Base-by-base conservation (phyloP, 495 filamentous ascomycete genomes). In the Opeltia flavorubescens region DNA sequence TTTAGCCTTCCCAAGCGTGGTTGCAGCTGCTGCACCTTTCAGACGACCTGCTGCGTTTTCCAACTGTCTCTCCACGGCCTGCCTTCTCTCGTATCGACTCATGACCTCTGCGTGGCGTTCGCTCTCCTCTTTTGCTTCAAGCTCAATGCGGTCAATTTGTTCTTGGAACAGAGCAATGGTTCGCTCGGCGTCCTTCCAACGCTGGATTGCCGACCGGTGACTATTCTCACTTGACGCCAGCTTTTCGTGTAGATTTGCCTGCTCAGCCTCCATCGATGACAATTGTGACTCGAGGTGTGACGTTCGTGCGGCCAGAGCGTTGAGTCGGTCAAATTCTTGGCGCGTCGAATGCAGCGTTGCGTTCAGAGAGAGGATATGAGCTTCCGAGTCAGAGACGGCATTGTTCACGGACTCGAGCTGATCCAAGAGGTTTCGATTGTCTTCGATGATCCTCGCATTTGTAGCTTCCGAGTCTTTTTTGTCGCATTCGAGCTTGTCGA, bases 111-210 rank as follows among this genome's bases (percentile, higher is more conserved):
- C 67, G 59, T 95, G 88, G 18, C 84, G 72, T 46, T 86, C 81
- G 25, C 80, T 76, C 64, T 98, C 89, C 51, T 91, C 78, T 40
- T 69, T 72, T 6, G 87, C 79, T 57, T 95, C 89, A 49, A 72
- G 75, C 59, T 95, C 88, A 50, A 98, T 93, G 34, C 77, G 70
- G 55, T 95, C 89, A 6, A 98, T 72, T 58, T 95, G 86, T 31
- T 89, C 84, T 54, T 89, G 78, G 7, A 95, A 66, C 38, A 82
- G 75, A 17, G 62, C 67, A 28, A 95, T 67, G 1, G 76, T 80
- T 27, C 71, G 67, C 62, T 98, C 85, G 2, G 89, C 86, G 56
- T 80, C 72, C 60, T 75, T 81, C 85, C 86, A 95, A 36, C 88
- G 72, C 54, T 83, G 75, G 38, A 86, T 68, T 11, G 88, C 84